Evolutionary conservation across 2,329 filamentous ascomycete genomes (phyloP), one percentile per base, ranked within the genome.

Genomic region (Penicillium sp.): DNA sequence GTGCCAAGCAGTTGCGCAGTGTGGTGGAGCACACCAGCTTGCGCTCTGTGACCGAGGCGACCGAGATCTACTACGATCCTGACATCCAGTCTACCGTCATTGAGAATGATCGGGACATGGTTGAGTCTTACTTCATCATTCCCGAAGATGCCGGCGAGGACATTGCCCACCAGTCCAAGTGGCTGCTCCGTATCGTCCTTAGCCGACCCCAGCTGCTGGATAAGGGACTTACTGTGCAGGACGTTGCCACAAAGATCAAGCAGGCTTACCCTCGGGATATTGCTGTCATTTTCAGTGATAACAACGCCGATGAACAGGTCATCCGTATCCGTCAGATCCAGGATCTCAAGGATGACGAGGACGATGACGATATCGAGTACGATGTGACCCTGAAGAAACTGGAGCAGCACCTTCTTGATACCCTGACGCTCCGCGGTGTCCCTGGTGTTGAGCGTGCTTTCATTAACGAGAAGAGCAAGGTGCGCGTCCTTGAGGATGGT

Each of bases 21-120:
- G 80, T 83, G 58, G 90, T 98, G 25, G 93, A 98, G 72, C 91
- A 96, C 69, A 97, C 95, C 13, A 96, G 88, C 60, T 77, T 98
- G 55, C 87, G 91, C 41, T 93, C 89, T 10, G 89, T 98, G 51
- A 95, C 91, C 0, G 86, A 92, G 39, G 82, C 89, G 41, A 95
- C 91, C 0, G 95, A 98, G 71, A 92, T 98, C 52, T 96, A 95
- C 79, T 97, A 97, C 64, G 93, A 98, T 67, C 93, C 93, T 0
- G 87, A 95, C 52, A 86, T 96, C 52, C 83, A 88, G 61, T 78
- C 81, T 27, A 98, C 95, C 0, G 87, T 84, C 57, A 95, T 98
- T 61, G 81, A 87, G 31, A 88, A 88, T 49, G 93, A 98, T 76
- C 73, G 81, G 53, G 93, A 97, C 64, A 95, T 97, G 82, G 88